Conservation (phyloP, 176 grass and related monocot species). For the Saccharum officinarum region DNA sequence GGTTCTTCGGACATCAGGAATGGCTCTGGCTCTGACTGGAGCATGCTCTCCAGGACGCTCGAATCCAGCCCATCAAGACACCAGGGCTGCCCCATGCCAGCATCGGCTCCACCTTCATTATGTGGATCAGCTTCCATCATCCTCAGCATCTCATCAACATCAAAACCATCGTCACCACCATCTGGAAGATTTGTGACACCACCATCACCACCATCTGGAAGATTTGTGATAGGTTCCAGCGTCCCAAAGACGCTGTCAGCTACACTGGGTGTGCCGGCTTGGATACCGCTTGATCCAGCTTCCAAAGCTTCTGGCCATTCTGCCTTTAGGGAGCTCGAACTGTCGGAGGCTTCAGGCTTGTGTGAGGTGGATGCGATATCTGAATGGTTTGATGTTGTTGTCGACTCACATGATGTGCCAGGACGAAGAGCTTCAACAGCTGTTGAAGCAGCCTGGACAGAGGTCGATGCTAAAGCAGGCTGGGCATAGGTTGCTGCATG, state of each 20-base stretch:
- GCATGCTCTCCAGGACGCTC: slow-evolving; percentile 34
- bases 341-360: slow-evolving; percentile 11
- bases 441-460: not conserved
- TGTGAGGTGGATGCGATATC: not conserved
- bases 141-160: slow-evolving; percentile 50
- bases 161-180: slow-evolving; percentile 34
- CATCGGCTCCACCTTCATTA: not conserved
- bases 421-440: not conserved
- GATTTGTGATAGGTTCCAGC: slow-evolving; percentile 51
- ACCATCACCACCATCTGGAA: slow-evolving; percentile 1
- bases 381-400: slow-evolving; percentile 36
- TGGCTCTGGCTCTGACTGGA: slow-evolving; percentile 14
- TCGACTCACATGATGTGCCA: slow-evolving; percentile 47
- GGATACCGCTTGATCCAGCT: not conserved
- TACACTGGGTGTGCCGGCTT: not conserved
- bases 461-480: not conserved
- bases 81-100: not conserved
- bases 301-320: not conserved
- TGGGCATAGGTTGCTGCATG: not conserved
- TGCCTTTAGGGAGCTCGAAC: not conserved
- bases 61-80: slow-evolving; percentile 24
- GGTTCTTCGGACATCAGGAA: slow-evolving; percentile 22
- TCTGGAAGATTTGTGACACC: too few species aligned
- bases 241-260: slow-evolving; percentile 39
- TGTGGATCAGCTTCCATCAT: slow-evolving; percentile 62